Percentiles rank a stretch among this genome's conserved stretches.
Evolutionary conservation across 2,329 filamentous ascomycete species (phyloP).

Genomic region (Stachybotrys chartarum): DNA sequence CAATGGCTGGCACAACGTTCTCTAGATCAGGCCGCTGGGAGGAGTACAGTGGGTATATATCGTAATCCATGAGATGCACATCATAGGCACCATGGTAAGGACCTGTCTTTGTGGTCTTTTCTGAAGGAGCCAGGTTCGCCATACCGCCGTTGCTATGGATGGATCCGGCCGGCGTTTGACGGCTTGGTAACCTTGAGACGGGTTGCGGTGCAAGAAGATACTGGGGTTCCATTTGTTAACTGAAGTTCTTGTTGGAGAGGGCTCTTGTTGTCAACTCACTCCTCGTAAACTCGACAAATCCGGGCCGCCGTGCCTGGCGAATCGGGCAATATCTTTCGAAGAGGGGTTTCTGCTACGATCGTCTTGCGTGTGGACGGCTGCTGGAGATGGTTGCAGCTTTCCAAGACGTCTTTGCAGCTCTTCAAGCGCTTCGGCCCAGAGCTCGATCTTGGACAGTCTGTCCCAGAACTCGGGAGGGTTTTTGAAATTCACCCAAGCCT

Average conservation of each 20-base stretch:
- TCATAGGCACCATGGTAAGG: constrained; percentile 17
- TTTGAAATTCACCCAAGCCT: neutral
- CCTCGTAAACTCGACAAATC: constrained; percentile 14
- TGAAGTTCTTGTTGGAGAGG: neutral
- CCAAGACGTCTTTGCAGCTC: neutral
- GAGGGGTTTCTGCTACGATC: neutral
- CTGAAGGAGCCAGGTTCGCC: neutral
- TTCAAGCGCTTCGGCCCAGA: neutral
- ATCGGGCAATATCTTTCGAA: constrained; percentile 3
- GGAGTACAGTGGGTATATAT: constrained; percentile 20
- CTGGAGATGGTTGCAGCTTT: neutral
- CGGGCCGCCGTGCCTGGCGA: constrained; percentile 12
- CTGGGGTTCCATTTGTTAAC: neutral
- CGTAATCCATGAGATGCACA: constrained; percentile 24
- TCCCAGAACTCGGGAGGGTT: neutral
- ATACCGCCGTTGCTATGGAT: no score
- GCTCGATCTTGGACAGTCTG: neutral
- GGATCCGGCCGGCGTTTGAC: no score
- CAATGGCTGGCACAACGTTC: neutral
- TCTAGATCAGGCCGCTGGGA: neutral
- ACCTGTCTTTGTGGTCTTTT: neutral
- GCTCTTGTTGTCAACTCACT: constrained; percentile 3
- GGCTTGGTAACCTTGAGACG: neutral
- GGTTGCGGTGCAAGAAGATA: constrained; percentile 1
- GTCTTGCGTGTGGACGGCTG: neutral